A percentile compares a stretch with the other conserved stretches of the same genome.
Evolutionary conservation across 2,329 filamentous ascomycete species (phyloP).

Genomic region (Onygena corvina): DNA sequence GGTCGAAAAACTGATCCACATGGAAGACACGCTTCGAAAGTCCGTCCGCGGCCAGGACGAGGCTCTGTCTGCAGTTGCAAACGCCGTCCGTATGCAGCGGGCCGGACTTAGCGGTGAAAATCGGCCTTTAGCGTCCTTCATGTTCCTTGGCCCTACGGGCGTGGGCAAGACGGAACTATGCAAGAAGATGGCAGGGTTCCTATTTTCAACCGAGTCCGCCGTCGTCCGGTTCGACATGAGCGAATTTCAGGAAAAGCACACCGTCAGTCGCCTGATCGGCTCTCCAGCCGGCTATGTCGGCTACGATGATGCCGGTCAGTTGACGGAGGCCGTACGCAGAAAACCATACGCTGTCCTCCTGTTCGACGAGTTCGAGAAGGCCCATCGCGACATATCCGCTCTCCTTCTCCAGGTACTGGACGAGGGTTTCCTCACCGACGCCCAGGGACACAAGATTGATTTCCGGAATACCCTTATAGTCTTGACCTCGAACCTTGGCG

Average conservation of each 20-base stretch:
- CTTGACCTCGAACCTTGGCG: constrained; percentile 87
- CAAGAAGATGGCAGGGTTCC: constrained; percentile 85
- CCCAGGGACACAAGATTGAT: constrained; percentile 91
- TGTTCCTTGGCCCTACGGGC: constrained; percentile 93
- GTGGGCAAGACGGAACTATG: constrained; percentile 96
- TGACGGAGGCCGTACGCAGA: constrained; percentile 86
- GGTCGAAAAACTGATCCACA: constrained; percentile 85
- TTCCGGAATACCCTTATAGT: constrained; percentile 96
- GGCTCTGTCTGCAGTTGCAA: constrained; percentile 76
- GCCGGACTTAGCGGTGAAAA: constrained; percentile 88
- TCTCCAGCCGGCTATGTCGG: constrained; percentile 90
- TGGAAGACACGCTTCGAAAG: constrained; percentile 79
- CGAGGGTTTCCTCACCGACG: constrained; percentile 89
- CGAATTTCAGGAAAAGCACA: constrained; percentile 96
- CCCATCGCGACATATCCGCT: constrained; percentile 85
- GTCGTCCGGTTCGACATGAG: constrained; percentile 95
- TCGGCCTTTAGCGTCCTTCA: constrained; percentile 82
- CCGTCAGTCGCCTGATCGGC: constrained; percentile 82
- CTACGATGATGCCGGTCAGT: constrained; percentile 90
- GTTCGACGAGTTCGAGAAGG: constrained; percentile 97
- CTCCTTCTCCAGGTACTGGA: constrained; percentile 88
- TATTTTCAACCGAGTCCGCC: constrained; percentile 84
- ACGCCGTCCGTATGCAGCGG: constrained; percentile 86
- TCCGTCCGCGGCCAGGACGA: constrained; percentile 89
- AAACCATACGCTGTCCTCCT: constrained; percentile 92